A percentile compares a stretch with the other conserved stretches of the same genome.
phyloP scores from a whole-genome alignment of 1,284 basidiomycete genomes.

The Porogramme epimiltina region DNA sequence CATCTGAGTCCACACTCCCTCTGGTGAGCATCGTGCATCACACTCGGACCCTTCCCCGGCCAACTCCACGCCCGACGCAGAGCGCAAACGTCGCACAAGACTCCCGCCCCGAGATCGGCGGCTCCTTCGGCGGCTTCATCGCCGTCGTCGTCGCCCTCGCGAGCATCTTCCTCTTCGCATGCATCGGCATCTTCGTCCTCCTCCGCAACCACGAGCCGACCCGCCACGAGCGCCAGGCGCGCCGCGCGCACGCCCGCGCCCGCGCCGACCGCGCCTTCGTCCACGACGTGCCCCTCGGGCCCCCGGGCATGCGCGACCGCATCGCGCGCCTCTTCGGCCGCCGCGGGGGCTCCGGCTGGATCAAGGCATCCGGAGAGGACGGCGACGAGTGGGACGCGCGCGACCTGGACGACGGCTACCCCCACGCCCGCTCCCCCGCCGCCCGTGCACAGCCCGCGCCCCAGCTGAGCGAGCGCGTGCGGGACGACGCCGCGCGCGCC shows the following conservation, averaged over 20 bases:
- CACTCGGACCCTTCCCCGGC: not conserved
- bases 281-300: conserved; percentile 25
- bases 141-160: conserved; percentile 35
- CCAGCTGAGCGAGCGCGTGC: conserved; percentile 14
- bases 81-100: conserved; percentile 8
- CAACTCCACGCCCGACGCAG: not conserved
- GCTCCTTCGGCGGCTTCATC: conserved; percentile 36
- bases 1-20: too few species aligned
- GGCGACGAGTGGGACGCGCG: conserved; percentile 32
- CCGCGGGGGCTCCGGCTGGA: conserved; percentile 25
- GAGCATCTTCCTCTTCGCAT: conserved; percentile 33
- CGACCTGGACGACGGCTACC: not conserved
- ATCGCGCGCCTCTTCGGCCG: conserved; percentile 28
- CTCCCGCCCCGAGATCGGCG: conserved; percentile 26
- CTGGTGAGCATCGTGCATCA: too few species aligned
- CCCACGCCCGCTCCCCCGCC: too few species aligned
- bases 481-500: not conserved
- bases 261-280: conserved; percentile 17
- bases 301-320: conserved; percentile 29
- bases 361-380: conserved; percentile 28
- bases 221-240: conserved; percentile 30
- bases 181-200: conserved; percentile 38
- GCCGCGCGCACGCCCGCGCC: conserved; percentile 23
- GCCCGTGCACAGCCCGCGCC: too few species aligned
- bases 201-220: conserved; percentile 34